Conservation (phyloP, 768 basidiomycete species). For the Auricularia sp. region DNA sequence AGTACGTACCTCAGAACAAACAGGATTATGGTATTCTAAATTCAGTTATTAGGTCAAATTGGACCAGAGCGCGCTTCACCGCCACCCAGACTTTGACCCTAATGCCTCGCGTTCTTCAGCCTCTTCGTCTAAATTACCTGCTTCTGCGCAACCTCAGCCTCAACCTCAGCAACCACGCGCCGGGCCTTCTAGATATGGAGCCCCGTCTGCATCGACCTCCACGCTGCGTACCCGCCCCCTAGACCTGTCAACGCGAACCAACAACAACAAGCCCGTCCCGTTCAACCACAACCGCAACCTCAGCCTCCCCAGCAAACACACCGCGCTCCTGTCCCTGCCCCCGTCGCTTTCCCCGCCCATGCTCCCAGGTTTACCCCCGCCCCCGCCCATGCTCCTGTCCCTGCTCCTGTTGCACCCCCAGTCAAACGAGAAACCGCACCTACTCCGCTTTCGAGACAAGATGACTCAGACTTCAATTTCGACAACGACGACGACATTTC, state of each 20-base stretch:
- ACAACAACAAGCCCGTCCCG: constrained; percentile 26
- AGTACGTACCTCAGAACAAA: constrained; percentile 36
- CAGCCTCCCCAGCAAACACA: constrained; percentile 5
- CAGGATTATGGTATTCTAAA: background rate
- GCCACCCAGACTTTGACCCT: constrained; percentile 54
- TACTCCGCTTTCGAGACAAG: constrained; percentile 24
- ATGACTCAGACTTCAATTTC: constrained; percentile 42
- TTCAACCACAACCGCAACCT: constrained; percentile 1
- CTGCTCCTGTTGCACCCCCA: background rate
- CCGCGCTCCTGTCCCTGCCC: constrained; percentile 4
- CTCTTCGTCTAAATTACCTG: background rate
- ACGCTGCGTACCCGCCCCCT: constrained; percentile 1
- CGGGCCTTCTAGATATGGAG: constrained; percentile 11
- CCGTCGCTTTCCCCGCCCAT: background rate
- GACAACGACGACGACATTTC: constrained; percentile 33
- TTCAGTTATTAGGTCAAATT: constrained; percentile 45
- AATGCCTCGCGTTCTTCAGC: background rate
- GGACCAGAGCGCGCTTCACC: constrained; percentile 55
- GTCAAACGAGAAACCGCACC: constrained; percentile 9
- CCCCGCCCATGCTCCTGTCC: constrained; percentile 5
- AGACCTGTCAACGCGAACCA: background rate
- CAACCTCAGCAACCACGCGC: constrained; percentile 7
- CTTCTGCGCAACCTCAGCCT: constrained; percentile 14
- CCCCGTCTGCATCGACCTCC: constrained; percentile 7
- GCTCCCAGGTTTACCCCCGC: constrained; percentile 8